Evolutionary conservation across 345 rosid genomes (phyloP).

Genomic region (Hibiscus tridactylites): DNA sequence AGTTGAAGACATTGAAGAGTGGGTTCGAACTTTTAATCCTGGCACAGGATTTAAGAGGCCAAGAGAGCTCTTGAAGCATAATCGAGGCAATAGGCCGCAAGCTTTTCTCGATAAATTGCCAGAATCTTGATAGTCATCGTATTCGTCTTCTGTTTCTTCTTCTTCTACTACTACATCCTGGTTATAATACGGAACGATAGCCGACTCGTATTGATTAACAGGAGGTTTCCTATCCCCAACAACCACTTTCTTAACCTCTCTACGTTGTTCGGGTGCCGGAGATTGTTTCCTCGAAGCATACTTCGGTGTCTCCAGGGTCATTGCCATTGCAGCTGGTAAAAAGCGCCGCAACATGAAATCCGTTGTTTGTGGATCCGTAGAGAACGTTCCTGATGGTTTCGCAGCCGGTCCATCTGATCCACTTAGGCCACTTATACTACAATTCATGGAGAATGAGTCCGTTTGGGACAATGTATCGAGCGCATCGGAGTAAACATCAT

Average conservation of each 20-base stretch:
- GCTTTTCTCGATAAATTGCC: conserved; percentile 45
- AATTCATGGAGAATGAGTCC: conserved; percentile 50
- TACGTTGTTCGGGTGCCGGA: conserved; percentile 38
- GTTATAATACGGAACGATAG: conserved; percentile 20
- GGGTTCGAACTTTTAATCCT: conserved; percentile 40
- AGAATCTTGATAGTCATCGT: conserved; percentile 27
- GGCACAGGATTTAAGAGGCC: conserved; percentile 53
- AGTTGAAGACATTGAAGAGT: conserved; percentile 28
- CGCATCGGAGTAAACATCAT: conserved; percentile 73
- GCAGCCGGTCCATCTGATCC: conserved; percentile 32
- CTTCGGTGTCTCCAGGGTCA: conserved; percentile 65
- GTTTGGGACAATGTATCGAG: conserved; percentile 41
- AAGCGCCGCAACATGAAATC: conserved; percentile 92
- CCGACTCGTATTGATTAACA: conserved; percentile 19
- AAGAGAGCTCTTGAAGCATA: conserved; percentile 56
- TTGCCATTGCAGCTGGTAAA: conserved; percentile 95
- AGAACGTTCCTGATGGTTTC: conserved; percentile 42
- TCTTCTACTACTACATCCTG: conserved; percentile 24
- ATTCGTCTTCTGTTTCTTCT: conserved; percentile 45
- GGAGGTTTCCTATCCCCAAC: conserved; percentile 25
- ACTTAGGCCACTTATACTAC: conserved; percentile 52
- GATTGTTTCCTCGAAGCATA: conserved; percentile 54
- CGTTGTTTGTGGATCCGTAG: conserved; percentile 44
- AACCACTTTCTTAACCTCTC: conserved; percentile 32
- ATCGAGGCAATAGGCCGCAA: conserved; percentile 66